Percentiles rank a stretch among this genome's conserved stretches.
These are phyloP conservation scores for Aspergillus pseudotamarii DNA, from an alignment of 2,329 filamentous ascomycete genomes.

Conservation along the genomic window DNA sequence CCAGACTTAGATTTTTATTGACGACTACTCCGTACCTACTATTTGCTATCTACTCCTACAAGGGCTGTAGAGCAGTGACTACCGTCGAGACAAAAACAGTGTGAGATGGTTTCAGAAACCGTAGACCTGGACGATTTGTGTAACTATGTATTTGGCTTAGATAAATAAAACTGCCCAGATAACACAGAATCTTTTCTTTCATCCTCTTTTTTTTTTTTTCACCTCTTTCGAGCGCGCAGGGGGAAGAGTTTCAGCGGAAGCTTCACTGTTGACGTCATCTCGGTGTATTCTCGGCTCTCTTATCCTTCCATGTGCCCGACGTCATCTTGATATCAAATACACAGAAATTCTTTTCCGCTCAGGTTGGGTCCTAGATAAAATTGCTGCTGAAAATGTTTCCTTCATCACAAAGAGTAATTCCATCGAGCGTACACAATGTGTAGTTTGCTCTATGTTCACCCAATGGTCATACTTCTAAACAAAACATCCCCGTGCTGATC, in stretches of 20 bases:
- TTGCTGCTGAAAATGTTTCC: not conserved
- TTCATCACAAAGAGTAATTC: not conserved
- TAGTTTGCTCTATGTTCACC: too few relatives aligned
- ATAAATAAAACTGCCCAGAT: not conserved
- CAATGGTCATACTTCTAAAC: not conserved
- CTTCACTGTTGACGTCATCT: constrained; percentile 27
- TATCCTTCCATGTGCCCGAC: not conserved
- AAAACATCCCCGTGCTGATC: not conserved
- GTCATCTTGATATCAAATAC: constrained; percentile 3
- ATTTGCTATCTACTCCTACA: not conserved
- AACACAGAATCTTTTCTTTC: not conserved
- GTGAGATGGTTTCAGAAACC: not conserved
- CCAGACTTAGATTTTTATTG: not conserved
- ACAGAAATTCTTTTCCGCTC: not conserved
- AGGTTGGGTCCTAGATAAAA: not conserved
- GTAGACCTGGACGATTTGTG: not conserved
- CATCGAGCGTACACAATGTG: too few relatives aligned
- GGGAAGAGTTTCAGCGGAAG: not conserved
- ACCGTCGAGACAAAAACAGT: not conserved
- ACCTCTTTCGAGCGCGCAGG: too few relatives aligned
- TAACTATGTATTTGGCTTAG: not conserved
- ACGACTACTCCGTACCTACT: too few relatives aligned
- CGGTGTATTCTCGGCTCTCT: constrained; percentile 27
- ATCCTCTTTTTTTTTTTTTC: not conserved
- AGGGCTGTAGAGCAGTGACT: not conserved